Base-by-base conservation (phyloP, 2,329 filamentous ascomycete genomes). In the Aspergillus sp. region DNA sequence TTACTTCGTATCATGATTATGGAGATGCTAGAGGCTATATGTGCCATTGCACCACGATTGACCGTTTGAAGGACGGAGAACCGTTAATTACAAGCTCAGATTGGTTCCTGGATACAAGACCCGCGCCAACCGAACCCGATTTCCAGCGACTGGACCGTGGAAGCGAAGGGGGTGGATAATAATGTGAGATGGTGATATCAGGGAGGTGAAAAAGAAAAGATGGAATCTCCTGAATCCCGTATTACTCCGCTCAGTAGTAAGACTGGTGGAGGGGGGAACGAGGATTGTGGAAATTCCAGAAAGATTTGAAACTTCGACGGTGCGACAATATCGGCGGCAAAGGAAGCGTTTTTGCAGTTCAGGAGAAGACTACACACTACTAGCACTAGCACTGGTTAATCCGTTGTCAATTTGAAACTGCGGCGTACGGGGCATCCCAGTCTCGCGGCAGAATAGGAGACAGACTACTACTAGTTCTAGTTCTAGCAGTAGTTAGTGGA, bases 271-370 rank as follows among this genome's bases (percentile, higher is more conserved):
- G 29, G 27, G 28, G 27, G 28, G 26, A 48, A 39, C 12, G 9
- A 32, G 30, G 39, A 41, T 10, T 12, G 41, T 28, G 29, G 29
- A 44, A 49, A 48, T 39, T 39, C 26, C 36, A 39, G 36, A 39
- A 39, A 39, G 36, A 39, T 19, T 39, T 39, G 36, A 39, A 39
- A 39, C 36, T 39, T 39, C 27, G 36, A 39, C 27, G 36, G 36
- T 39, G 36, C 36, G 12, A 39, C 36, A 39, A 39, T 5, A 8
- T 7, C 12, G 19, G 12, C 7, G 36, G 26, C 36, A 9, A 32
- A 32, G 12, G 12, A 39, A 26, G 36, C 36, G 36, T 19, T 12
- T 39, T 39, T 39, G 36, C 36, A 19, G 36, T 28, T 39, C 36
- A 39, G 36, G 36, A 39, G 36, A 39, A 27, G 27, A 19, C 19